Evolutionary conservation across 2,329 filamentous ascomycete genomes (phyloP).

Genomic region (Exophiala dermatitidis): DNA sequence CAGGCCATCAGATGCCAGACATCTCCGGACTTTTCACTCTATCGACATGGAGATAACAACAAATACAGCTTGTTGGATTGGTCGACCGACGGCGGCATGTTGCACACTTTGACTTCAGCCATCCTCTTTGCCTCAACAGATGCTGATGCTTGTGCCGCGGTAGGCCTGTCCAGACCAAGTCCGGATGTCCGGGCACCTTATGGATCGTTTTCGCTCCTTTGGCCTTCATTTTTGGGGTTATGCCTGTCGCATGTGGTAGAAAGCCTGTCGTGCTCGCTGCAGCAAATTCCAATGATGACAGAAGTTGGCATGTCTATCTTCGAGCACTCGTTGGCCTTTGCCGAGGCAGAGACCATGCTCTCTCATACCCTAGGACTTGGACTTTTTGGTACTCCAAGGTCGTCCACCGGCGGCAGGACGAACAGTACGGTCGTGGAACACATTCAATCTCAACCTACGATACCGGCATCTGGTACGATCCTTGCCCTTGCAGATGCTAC

Average conservation of each 20-base stretch:
- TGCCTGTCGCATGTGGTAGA: conserved; percentile 79
- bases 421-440: conserved; percentile 29
- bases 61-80: conserved; percentile 64
- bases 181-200: conserved; percentile 51
- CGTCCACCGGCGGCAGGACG: conserved; percentile 3
- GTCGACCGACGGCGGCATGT: conserved; percentile 58
- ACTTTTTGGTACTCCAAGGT: conserved; percentile 49
- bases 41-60: conserved; percentile 62
- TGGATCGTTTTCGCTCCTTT: conserved; percentile 66
- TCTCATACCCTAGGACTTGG: conserved; percentile 70
- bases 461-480: conserved; percentile 31
- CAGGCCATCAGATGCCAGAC: conserved; percentile 91
- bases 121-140: conserved; percentile 70
- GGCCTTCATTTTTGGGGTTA: conserved; percentile 46
- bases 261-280: conserved; percentile 77
- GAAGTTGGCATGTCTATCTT: conserved; percentile 96
- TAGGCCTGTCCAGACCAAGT: conserved; percentile 59
- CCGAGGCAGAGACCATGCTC: conserved; percentile 85
- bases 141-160: conserved; percentile 63
- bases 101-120: conserved; percentile 65
- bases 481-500: conserved; percentile 31
- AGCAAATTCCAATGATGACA: conserved; percentile 69
- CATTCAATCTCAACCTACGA: conserved; percentile 40
- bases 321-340: conserved; percentile 91
- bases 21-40: conserved; percentile 59